A percentile compares a stretch with the other conserved stretches of the same genome.
Conservation (phyloP, 495 filamentous ascomycete species). For the Hamigera avellanea region DNA sequence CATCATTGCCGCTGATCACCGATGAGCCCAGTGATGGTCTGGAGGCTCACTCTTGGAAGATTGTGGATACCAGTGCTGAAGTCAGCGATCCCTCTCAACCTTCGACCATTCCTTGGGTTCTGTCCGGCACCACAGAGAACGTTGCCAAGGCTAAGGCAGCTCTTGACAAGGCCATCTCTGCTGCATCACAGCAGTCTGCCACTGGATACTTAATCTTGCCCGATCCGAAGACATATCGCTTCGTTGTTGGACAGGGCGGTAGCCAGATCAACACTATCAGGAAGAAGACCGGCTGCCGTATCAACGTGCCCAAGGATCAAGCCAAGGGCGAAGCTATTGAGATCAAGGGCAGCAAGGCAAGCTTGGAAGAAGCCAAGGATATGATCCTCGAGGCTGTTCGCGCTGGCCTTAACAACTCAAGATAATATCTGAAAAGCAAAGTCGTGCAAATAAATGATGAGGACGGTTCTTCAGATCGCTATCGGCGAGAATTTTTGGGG, state of each 20-base stretch:
- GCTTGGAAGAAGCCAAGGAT: slow-evolving; percentile 78
- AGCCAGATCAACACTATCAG: slow-evolving; percentile 86
- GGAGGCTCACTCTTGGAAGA: slow-evolving; percentile 67
- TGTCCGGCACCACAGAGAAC: slow-evolving; percentile 65
- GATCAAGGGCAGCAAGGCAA: slow-evolving; percentile 65
- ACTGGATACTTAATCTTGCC: slow-evolving; percentile 83
- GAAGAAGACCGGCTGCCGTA: slow-evolving; percentile 81
- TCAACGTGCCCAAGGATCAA: slow-evolving; percentile 80
- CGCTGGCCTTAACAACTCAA: slow-evolving; percentile 18
- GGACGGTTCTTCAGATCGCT: no score
- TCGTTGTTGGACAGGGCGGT: slow-evolving; percentile 81
- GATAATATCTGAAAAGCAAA: no score
- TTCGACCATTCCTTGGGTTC: slow-evolving; percentile 82
- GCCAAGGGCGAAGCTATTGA: slow-evolving; percentile 74
- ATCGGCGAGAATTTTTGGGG: no score
- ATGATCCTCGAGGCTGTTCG: slow-evolving; percentile 74
- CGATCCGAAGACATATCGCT: slow-evolving; percentile 79
- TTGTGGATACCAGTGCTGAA: slow-evolving; percentile 45
- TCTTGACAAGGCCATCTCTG: slow-evolving; percentile 57
- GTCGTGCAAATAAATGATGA: no score
- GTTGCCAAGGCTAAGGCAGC: slow-evolving; percentile 65
- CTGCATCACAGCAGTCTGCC: slow-evolving; percentile 57
- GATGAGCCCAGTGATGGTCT: slow-evolving; percentile 54
- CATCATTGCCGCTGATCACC: slow-evolving; percentile 73
- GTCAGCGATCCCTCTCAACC: slow-evolving; percentile 35